phyloP scores from a whole-genome alignment of 1,139 yeast species.

The Diutina mesorugosa region DNA sequence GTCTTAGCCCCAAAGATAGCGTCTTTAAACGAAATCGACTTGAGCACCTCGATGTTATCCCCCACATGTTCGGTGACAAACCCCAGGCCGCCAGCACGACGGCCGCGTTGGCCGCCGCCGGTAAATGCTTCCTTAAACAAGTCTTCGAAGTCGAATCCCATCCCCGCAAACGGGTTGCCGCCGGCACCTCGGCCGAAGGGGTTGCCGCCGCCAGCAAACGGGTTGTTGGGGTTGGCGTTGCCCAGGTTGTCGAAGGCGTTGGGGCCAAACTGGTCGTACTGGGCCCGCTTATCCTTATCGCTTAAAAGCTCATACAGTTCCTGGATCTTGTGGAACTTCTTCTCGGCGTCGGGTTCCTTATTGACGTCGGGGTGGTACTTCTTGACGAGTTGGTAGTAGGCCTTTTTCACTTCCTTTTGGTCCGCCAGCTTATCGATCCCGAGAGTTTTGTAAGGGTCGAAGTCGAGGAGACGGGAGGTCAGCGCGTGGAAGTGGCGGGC shows the following conservation, averaged over 20 bases:
- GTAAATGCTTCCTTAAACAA: conserved; percentile 66
- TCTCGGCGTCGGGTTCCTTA: conserved; percentile 80
- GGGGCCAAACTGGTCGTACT: conserved; percentile 86
- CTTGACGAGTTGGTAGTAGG: conserved; percentile 87
- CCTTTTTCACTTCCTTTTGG: conserved; percentile 80
- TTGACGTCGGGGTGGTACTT: conserved; percentile 94
- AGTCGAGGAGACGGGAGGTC: conserved; percentile 13
- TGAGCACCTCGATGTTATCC: conserved; percentile 73
- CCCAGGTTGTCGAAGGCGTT: conserved; percentile 54
- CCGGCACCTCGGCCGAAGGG: conserved; percentile 21
- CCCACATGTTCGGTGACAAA: conserved; percentile 75
- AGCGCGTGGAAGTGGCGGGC: background rate
- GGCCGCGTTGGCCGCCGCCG: conserved; percentile 27
- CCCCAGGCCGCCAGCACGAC: conserved; percentile 20
- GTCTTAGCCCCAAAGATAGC: conserved; percentile 73
- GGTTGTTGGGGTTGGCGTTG: conserved; percentile 41
- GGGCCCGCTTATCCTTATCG: conserved; percentile 77
- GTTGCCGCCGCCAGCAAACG: conserved; percentile 32
- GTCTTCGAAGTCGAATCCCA: conserved; percentile 72
- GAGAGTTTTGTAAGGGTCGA: conserved; percentile 74
- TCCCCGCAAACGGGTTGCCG: conserved; percentile 31
- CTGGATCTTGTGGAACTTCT: conserved; percentile 82
- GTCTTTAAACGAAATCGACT: conserved; percentile 69
- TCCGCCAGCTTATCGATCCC: conserved; percentile 69
- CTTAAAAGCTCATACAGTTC: conserved; percentile 87